Evolutionary conservation across 148 eudicot species (phyloP), one percentile per base, ranked within the genome.

Genomic region (Silene latifolia): DNA sequence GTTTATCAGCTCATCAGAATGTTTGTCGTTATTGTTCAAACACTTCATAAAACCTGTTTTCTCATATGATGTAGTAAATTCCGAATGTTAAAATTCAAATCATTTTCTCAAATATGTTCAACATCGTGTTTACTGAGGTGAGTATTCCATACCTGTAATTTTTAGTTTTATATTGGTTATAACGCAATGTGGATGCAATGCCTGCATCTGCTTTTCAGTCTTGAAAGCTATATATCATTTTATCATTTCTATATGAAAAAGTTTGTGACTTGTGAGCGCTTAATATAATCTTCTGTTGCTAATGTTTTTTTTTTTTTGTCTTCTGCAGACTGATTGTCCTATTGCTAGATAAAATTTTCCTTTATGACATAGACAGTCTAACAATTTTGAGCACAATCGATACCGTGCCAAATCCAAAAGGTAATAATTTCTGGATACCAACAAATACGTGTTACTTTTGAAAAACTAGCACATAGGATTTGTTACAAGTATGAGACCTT

Each of bases 401-500:
- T 79, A 92, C 96, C 0, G 92, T 90, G 83, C 89, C 96, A 46
- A 95, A 95, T 80, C 76, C 83, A 56, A 92, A 88, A 88, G 99
- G 99, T 90, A 80, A 80, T 77, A 18, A 61, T 61, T 70, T 35
- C 0, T 19, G 39, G 21, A 35, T 66, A 53, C 73, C 46, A 15
- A 35, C 53, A 67, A 42, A 67, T 64, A 64, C 23, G 8, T 5
- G 66, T 24, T 27, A 5, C 67, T 63, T 63, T 11, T 9, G 54
- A 60, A 68, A 61, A 59, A 79, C 24, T 46, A 21, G 47, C 12
- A 24, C 42, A 18, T 27, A 14, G 4, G 44, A 78, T 64, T 35
- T 54, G 42, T 7, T 32, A 4, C 42, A 46, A 67, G 54, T 29
- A 17, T 8, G 47, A 11, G 21, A 51, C 54, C 25, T 15, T 67